Base-by-base conservation (phyloP, 352 stramenopile species). In the Globisporangium emineosum region DNA sequence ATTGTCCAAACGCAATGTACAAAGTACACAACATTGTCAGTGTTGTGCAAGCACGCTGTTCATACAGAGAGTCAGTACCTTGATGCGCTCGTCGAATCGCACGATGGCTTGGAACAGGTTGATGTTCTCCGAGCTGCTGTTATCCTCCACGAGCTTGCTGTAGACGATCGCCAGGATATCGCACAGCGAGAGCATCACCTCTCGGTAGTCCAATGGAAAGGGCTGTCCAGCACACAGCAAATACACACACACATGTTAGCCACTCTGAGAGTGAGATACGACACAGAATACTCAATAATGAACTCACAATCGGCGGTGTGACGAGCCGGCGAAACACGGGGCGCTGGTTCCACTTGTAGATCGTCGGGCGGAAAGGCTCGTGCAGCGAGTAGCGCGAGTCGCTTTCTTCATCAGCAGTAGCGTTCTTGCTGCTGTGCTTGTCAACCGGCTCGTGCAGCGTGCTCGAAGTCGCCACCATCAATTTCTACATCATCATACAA, bases 301-400 rank as follows among this genome's bases (percentile, higher is more conserved):
- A 35, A 32, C 72, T 23, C 78, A 94, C 86, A 55, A 94, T 89
- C 3, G 83, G 75, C 52, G 83, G 81, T 1, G 84, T 90, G 58
- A 89, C 55, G 17, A 94, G 81, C 2, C 83, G 81, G 0, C 83
- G 82, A 37, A 86, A 94, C 13, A 91, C 83, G 23, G 83, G 78
- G 5, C 83, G 81, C 40, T 94, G 83, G 71, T 94, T 93, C 83
- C 86, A 93, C 63, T 94, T 94, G 75, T 90, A 77, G 56, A 94
- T 64, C 19, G 71, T 78, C 12, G 86, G 79, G 1, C 77, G 71
- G 29, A 91, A 91, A 2, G 86, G 76, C 61, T 93, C 84, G 21
- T 78, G 43, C 10, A 72, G 57, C 9, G 75, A 77, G 53, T 81
- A 80, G 47, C 77, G 71, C 13, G 63, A 55, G 13, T 77, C 68